phyloP scores from a whole-genome alignment of 164 flowering plant genomes.

The Amborella trichopoda region DNA sequence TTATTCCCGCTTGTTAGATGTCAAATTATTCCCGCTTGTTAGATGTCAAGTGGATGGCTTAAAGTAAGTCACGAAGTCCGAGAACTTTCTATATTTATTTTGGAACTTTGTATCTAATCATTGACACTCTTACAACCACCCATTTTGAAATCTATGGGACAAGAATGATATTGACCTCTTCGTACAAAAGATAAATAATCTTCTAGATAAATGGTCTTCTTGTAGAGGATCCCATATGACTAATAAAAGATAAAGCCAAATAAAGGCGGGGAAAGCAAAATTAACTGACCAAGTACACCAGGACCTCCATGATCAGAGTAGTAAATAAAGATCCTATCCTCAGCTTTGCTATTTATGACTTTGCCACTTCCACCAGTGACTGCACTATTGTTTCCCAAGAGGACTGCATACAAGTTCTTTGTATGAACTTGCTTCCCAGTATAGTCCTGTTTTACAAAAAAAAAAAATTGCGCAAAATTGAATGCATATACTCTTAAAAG shows the following conservation, averaged over 20 bases:
- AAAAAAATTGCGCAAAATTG: neutral
- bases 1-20: no score
- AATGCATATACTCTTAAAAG: neutral
- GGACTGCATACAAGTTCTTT: conserved; percentile 49
- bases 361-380: conserved; percentile 74
- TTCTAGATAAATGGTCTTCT: no score
- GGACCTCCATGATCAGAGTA: conserved; percentile 84
- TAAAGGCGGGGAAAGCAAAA: neutral
- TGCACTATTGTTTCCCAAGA: conserved; percentile 48
- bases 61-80: no score
- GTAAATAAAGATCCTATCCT: conserved; percentile 55
- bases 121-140: no score
- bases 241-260: neutral
- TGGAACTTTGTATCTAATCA: no score
- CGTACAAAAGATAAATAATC: no score
- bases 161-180: no score
- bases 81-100: no score
- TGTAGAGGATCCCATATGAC: no score
- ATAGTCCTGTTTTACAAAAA: conserved; percentile 2
- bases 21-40: neutral
- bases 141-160: no score
- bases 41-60: no score
- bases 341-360: conserved; percentile 45
- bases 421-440: conserved; percentile 40
- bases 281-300: conserved; percentile 61